phyloP scores from a whole-genome alignment of 2,329 filamentous ascomycete genomes.

The Fusarium kyushuense region DNA sequence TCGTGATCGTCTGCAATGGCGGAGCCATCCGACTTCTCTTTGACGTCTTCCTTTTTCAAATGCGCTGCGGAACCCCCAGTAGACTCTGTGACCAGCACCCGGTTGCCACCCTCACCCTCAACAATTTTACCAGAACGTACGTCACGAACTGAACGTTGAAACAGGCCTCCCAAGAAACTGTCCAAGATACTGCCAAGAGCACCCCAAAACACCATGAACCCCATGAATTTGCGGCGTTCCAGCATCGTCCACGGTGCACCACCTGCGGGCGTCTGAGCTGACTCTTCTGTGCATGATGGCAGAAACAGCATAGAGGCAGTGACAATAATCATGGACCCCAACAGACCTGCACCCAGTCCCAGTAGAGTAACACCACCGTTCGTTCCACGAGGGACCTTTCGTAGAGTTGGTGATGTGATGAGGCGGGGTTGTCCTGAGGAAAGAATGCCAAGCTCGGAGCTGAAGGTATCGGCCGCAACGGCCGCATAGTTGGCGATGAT shows the following conservation, averaged over 20 bases:
- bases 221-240: constrained; percentile 62
- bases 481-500: constrained; percentile 89
- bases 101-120: constrained; percentile 81
- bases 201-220: constrained; percentile 77
- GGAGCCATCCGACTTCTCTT: constrained; percentile 53
- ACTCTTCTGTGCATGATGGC: constrained; percentile 71
- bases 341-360: constrained; percentile 78
- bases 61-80: constrained; percentile 43
- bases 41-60: constrained; percentile 54
- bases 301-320: constrained; percentile 73
- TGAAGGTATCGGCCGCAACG: constrained; percentile 93
- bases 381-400: constrained; percentile 87
- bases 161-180: constrained; percentile 84
- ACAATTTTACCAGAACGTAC: constrained; percentile 86
- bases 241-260: constrained; percentile 62
- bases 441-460: constrained; percentile 93
- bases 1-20: constrained; percentile 54
- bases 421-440: constrained; percentile 80
- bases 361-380: constrained; percentile 89
- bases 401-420: constrained; percentile 82
- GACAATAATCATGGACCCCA: constrained; percentile 79
- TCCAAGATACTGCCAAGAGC: constrained; percentile 85
- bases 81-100: constrained; percentile 62
- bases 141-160: constrained; percentile 90
- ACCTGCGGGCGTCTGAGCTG: constrained; percentile 55